Conservation (phyloP, 768 basidiomycete genomes). For the Russula brevipes region DNA sequence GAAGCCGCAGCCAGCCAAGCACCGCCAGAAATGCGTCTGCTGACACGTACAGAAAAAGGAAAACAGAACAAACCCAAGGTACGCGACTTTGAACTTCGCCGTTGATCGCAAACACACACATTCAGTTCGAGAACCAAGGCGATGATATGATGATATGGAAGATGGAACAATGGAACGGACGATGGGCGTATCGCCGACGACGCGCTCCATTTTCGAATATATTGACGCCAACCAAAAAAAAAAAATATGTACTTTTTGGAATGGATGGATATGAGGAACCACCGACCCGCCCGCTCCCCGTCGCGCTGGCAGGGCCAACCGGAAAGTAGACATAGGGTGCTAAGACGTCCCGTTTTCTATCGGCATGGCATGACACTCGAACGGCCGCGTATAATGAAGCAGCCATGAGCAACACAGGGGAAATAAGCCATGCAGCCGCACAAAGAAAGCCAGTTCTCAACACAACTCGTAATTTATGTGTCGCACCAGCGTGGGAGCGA, state of each 20-base stretch:
- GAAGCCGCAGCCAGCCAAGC: no score
- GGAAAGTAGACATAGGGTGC: slow-evolving; percentile 59
- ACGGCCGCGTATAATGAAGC: slow-evolving; percentile 58
- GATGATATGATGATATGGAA: no score
- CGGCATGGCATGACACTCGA: slow-evolving; percentile 87
- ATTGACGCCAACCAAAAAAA: no score
- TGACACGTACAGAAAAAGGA: no score
- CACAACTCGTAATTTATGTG: background rate
- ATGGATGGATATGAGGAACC: slow-evolving; percentile 42
- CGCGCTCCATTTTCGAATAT: no score
- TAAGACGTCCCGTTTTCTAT: slow-evolving; percentile 71
- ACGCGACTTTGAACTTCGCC: no score
- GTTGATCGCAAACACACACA: background rate
- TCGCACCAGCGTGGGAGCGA: background rate
- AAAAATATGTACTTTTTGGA: no score
- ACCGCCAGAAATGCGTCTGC: no score
- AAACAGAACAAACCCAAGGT: no score
- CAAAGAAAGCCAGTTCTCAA: slow-evolving; percentile 33
- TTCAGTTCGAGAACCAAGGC: background rate
- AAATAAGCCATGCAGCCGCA: slow-evolving; percentile 81
- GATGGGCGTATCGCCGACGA: no score
- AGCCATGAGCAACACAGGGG: slow-evolving; percentile 90
- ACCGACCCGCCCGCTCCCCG: slow-evolving; percentile 73
- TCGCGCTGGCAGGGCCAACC: slow-evolving; percentile 18
- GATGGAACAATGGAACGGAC: no score